Conservation (phyloP, 2,329 filamentous ascomycete species). For the Dactylellina cionopaga region DNA sequence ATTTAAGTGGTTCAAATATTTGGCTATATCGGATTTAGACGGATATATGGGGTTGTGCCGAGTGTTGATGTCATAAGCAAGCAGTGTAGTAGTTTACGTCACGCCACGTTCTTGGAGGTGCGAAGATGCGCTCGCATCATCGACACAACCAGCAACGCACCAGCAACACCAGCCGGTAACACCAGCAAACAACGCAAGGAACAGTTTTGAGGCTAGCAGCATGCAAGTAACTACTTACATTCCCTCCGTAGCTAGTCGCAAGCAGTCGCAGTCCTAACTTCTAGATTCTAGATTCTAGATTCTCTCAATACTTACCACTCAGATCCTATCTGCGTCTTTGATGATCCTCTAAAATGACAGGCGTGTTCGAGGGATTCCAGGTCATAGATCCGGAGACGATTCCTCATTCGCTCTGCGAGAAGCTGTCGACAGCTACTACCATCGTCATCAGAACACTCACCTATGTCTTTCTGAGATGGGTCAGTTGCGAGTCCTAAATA, state of each 20-base stretch:
- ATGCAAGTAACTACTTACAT: no score
- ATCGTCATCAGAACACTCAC: conserved; percentile 28
- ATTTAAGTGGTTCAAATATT: no score
- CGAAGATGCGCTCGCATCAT: conserved; percentile 1
- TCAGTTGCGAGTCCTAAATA: conserved; percentile 59
- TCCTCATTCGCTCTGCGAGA: conserved; percentile 38
- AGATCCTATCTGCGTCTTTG: background rate
- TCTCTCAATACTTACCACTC: conserved; percentile 7
- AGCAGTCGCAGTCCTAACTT: no score
- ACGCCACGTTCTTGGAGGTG: background rate
- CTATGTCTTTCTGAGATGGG: conserved; percentile 73
- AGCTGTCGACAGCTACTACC: conserved; percentile 9
- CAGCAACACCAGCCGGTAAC: conserved; percentile 4
- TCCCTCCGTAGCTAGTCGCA: no score
- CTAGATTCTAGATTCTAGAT: no score
- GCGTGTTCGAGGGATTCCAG: conserved; percentile 31
- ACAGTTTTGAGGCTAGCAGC: no score
- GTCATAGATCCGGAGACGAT: conserved; percentile 40
- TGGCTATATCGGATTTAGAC: conserved; percentile 21
- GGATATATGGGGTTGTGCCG: background rate
- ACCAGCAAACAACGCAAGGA: conserved; percentile 14
- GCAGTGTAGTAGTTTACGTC: conserved; percentile 5
- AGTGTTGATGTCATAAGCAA: conserved; percentile 20
- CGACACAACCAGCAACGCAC: conserved; percentile 29
- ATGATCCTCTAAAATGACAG: conserved; percentile 14